These are phyloP conservation scores for Neurospora discreta DNA, from an alignment of 495 filamentous ascomycete genomes.

Conservation along the genomic window DNA sequence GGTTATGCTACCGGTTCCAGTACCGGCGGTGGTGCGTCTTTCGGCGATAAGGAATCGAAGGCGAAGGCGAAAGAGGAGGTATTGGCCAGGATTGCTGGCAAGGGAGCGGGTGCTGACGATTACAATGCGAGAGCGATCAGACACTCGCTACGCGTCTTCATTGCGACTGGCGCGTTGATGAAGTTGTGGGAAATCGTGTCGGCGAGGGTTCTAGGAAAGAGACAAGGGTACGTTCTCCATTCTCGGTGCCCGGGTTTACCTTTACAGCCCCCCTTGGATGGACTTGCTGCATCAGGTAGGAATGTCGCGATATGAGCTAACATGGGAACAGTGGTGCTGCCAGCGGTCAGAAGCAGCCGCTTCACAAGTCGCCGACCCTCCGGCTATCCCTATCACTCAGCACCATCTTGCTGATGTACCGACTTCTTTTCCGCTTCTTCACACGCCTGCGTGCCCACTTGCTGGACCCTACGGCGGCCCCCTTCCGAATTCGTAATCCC, in stretches of 20 bases:
- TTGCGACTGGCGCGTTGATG: conserved; percentile 55
- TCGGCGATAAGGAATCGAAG: conserved; percentile 1
- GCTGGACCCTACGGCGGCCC: conserved; percentile 56
- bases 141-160: conserved; percentile 63
- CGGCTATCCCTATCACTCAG: conserved; percentile 73
- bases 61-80: conserved; percentile 11
- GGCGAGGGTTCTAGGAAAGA: conserved; percentile 29
- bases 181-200: conserved; percentile 56
- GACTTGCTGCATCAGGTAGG: neutral
- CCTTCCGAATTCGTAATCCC: conserved; percentile 77
- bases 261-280: neutral
- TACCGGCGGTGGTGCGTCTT: neutral
- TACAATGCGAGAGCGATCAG: conserved; percentile 74
- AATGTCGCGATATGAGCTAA: neutral
- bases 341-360: conserved; percentile 31
- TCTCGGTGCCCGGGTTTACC: neutral
- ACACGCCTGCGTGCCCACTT: conserved; percentile 66
- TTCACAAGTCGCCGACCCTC: conserved; percentile 60
- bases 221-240: conserved; percentile 31
- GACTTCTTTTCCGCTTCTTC: conserved; percentile 85
- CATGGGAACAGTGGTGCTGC: neutral
- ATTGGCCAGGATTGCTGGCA: neutral
- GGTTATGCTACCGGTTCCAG: neutral
- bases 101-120: conserved; percentile 38
- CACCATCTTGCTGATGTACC: conserved; percentile 73